These are phyloP conservation scores for Paraphoma chrysanthemicola DNA, from an alignment of 2,329 filamentous ascomycete genomes.

Conservation along the genomic window DNA sequence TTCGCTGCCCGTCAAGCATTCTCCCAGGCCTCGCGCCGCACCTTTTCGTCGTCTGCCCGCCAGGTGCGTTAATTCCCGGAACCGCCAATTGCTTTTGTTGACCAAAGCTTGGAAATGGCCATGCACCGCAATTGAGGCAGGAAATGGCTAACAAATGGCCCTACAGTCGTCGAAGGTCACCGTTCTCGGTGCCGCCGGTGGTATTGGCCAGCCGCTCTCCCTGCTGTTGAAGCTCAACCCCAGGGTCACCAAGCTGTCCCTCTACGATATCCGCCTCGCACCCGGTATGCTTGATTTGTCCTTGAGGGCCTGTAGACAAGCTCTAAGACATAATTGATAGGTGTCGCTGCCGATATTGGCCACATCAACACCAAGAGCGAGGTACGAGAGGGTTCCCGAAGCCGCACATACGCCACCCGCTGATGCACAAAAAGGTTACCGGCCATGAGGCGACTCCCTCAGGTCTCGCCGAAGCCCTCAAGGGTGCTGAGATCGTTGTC, in stretches of 20 bases:
- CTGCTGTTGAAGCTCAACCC: slow-evolving; percentile 99
- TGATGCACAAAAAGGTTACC: slow-evolving; percentile 65
- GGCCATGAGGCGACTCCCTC: slow-evolving; percentile 82
- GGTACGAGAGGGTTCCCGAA: slow-evolving; percentile 44
- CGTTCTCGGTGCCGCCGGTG: slow-evolving; percentile 94
- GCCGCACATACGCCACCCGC: slow-evolving; percentile 12
- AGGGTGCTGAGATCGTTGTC: slow-evolving; percentile 90
- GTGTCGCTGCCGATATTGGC: slow-evolving; percentile 96
- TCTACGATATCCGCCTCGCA: slow-evolving; percentile 96
- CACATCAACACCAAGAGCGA: slow-evolving; percentile 99
- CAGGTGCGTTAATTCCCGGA: slow-evolving; percentile 51
- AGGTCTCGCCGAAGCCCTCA: slow-evolving; percentile 80
- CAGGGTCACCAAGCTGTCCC: slow-evolving; percentile 87
- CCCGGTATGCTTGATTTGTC: slow-evolving; percentile 70
- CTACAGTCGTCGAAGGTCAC: slow-evolving; percentile 92
- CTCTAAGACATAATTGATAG: slow-evolving; percentile 55
- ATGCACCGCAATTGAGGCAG: slow-evolving; percentile 15
- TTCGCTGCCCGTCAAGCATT: slow-evolving; percentile 68
- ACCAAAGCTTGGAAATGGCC: slow-evolving; percentile 7
- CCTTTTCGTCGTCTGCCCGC: slow-evolving; percentile 60
- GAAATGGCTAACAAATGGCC: slow-evolving; percentile 29
- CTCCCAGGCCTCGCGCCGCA: slow-evolving; percentile 58
- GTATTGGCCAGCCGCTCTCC: slow-evolving; percentile 97
- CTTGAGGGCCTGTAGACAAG: neutral
- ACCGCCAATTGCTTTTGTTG: slow-evolving; percentile 32